phyloP scores from a whole-genome alignment of 768 basidiomycete species.

The Kwoniella sp. region DNA sequence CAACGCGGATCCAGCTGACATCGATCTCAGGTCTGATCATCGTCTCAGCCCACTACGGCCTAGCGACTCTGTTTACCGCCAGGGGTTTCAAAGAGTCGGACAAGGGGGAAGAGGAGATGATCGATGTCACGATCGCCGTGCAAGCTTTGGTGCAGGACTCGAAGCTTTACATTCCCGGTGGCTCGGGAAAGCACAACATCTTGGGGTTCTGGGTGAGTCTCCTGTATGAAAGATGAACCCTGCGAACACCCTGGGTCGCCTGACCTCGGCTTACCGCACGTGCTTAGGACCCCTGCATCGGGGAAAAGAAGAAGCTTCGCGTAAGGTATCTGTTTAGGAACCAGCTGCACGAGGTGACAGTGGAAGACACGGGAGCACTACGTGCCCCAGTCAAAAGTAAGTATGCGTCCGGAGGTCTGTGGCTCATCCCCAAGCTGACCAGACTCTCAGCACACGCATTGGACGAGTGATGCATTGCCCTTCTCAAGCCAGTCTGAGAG shows the following conservation, averaged over 20 bases:
- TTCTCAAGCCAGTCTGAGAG: background rate
- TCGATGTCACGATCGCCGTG: constrained; percentile 75
- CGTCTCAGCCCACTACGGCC: constrained; percentile 68
- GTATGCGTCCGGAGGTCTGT: too few relatives aligned
- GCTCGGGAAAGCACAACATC: constrained; percentile 69
- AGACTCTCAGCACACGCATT: constrained; percentile 4
- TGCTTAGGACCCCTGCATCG: constrained; percentile 65
- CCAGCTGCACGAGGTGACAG: constrained; percentile 68
- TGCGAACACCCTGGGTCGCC: too few relatives aligned
- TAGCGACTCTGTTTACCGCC: constrained; percentile 48
- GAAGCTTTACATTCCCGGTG: constrained; percentile 71
- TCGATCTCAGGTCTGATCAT: constrained; percentile 65
- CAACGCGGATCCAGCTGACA: background rate
- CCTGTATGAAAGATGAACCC: too few relatives aligned
- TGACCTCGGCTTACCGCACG: too few relatives aligned
- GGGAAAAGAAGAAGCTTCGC: constrained; percentile 64
- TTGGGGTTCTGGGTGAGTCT: constrained; percentile 69
- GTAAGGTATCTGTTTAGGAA: constrained; percentile 74
- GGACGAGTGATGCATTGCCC: background rate
- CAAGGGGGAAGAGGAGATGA: constrained; percentile 56
- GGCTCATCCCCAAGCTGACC: too few relatives aligned
- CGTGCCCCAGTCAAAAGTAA: constrained; percentile 41
- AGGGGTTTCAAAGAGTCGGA: constrained; percentile 45
- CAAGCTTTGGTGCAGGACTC: constrained; percentile 76
- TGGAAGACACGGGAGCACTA: constrained; percentile 65